Evolutionary conservation across 1,284 basidiomycete genomes (phyloP), one percentile per base, ranked within the genome.

Genomic region (Pseudomicrostroma phylloplanum): DNA sequence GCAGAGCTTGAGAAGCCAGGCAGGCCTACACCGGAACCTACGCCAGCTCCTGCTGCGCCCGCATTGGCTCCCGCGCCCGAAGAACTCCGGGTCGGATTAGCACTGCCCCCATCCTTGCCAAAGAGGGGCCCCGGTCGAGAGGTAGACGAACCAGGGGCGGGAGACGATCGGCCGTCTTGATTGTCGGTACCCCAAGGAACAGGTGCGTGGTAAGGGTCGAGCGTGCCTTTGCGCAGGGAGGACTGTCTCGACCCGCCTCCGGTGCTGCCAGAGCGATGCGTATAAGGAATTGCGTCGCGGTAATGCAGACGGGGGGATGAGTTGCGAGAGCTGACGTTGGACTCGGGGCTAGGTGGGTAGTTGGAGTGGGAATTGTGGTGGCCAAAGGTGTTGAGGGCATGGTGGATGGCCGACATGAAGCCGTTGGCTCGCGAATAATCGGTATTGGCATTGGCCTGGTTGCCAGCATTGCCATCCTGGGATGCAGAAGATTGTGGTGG

Each of bases 301-400:
- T 54, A 54, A 7, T 21, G 51, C 6, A 54, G 51, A 19, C 51
- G 51, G 6, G 51, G 51, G 3, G 51, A 54, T 6, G 51, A 54
- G 51, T 54, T 54, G 51, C 51, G 51, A 19, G 51, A 54, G 59
- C 67, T 61, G 56, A 61, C 62, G 67, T 62, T 71, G 60, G 71
- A 72, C 64, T 72, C 71, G 58, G 71, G 71, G 49, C 69, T 71
- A 19, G 69, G 67, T 4, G 71, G 61, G 39, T 63, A 63, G 17
- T 54, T 36, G 23, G 59, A 67, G 59, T 71, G 69, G 55, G 65
- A 64, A 64, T 69, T 59, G 59, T 66, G 64, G 17, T 65, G 63
- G 25, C 19, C 41, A 54, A 59, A 46, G n/a, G n/a, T 23, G 25
- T 61, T 46, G 43, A 40, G 26, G 59, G 39, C 51, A 7, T 54